phyloP scores from a whole-genome alignment of 176 grass and related monocot species.

The Oryza coarctata region DNA sequence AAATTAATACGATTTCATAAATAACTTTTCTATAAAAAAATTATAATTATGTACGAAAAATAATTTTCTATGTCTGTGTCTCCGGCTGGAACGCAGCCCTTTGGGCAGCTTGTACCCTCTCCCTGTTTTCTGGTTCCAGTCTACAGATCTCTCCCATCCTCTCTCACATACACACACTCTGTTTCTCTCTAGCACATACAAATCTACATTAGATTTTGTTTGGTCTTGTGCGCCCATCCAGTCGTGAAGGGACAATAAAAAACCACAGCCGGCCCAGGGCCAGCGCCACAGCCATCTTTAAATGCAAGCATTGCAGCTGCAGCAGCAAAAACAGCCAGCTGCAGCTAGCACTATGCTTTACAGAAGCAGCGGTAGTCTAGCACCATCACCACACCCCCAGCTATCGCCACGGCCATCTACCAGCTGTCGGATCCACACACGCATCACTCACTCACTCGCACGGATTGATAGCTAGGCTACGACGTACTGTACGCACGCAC shows the following conservation, averaged over 20 bases:
- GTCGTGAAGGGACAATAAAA: constrained; percentile 47
- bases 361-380: neutral
- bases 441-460: neutral
- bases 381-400: neutral
- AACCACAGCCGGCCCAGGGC: constrained; percentile 8
- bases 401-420: neutral
- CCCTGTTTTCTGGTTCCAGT: constrained; percentile 10
- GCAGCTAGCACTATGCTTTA: constrained; percentile 19
- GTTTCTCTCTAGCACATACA: constrained; percentile 4
- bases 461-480: neutral
- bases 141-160: neutral
- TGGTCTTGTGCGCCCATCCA: constrained; percentile 62
- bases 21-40: no score
- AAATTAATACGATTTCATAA: no score
- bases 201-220: constrained; percentile 88
- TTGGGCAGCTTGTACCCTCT: constrained; percentile 57
- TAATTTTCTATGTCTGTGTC: no score
- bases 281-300: constrained; percentile 31
- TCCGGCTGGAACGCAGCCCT: no score
- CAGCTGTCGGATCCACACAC: neutral
- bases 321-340: neutral
- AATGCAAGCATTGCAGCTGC: constrained; percentile 14
- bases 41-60: no score
- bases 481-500: no score
- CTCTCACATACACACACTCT: constrained; percentile 1